Percentiles rank a stretch among this genome's conserved stretches.
phyloP scores from a whole-genome alignment of 2,329 filamentous ascomycete species.

The Lachnellula hyalina region DNA sequence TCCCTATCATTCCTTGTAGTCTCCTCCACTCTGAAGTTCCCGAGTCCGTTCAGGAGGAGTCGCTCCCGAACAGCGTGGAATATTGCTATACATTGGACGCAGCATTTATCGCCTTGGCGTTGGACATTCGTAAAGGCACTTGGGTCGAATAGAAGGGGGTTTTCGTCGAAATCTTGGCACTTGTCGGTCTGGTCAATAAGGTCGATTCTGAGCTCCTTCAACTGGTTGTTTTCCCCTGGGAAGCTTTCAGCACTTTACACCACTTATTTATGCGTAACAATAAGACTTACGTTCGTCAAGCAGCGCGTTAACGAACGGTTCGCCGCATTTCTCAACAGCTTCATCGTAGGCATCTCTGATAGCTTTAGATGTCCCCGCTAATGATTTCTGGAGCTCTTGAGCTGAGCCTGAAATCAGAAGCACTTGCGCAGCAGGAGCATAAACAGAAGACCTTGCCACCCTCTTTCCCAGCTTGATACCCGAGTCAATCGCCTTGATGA shows the following conservation, averaged over 20 bases:
- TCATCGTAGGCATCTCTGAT: constrained; percentile 25
- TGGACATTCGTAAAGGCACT: constrained; percentile 19
- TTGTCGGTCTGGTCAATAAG: constrained; percentile 26
- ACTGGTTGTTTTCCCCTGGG: constrained; percentile 19
- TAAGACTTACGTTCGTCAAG: constrained; percentile 24
- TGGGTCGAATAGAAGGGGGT: constrained; percentile 22
- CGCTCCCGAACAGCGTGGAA: constrained; percentile 21
- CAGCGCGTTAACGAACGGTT: constrained; percentile 22
- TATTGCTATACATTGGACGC: constrained; percentile 22
- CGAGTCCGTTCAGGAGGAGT: constrained; percentile 32
- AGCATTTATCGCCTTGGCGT: constrained; percentile 23
- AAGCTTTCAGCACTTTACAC: constrained; percentile 1
- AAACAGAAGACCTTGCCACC: constrained; percentile 19
- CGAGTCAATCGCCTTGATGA: constrained; percentile 26
- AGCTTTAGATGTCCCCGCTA: constrained; percentile 19
- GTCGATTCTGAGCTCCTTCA: constrained; percentile 27
- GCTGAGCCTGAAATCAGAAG: constrained; percentile 25
- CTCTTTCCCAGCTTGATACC: constrained; percentile 26
- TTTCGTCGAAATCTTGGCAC: constrained; percentile 26
- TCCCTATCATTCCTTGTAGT: constrained; percentile 10
- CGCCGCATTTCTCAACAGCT: constrained; percentile 18
- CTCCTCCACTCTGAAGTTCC: neutral
- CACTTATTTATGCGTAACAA: neutral
- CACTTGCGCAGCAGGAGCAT: constrained; percentile 17
- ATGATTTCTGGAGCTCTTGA: constrained; percentile 17